Conservation (phyloP, 2,329 filamentous ascomycete species). For the Nannizzia gypsea region DNA sequence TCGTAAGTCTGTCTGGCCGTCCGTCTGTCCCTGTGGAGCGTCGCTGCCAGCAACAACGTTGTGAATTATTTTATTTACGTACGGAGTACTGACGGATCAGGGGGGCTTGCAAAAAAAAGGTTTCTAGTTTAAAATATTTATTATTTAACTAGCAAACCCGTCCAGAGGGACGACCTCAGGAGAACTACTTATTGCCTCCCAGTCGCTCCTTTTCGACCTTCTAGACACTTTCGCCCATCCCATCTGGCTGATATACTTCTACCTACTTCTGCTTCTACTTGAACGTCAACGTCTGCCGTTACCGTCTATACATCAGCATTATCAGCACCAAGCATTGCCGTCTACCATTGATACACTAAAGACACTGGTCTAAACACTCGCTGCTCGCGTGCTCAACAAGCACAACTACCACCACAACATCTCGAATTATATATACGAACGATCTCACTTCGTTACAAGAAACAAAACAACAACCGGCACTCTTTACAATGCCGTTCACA, state of each 20-base stretch:
- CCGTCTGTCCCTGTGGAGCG: not conserved
- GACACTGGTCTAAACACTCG: not conserved
- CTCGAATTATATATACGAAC: not conserved
- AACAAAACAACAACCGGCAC: not conserved
- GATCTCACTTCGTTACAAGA: not conserved
- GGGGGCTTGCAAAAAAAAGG: not conserved
- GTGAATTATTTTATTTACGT: not conserved
- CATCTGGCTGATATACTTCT: no score
- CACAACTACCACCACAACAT: not conserved
- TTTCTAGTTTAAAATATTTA: not conserved
- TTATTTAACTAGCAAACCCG: not conserved
- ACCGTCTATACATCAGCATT: not conserved
- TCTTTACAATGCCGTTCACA: conserved; percentile 5
- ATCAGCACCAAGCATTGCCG: not conserved
- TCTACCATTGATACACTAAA: not conserved
- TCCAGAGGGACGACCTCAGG: not conserved
- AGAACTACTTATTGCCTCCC: not conserved
- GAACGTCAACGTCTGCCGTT: not conserved
- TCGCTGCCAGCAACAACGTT: not conserved
- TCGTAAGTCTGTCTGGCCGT: not conserved
- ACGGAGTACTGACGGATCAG: not conserved
- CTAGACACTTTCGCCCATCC: not conserved
- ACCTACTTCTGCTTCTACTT: not conserved
- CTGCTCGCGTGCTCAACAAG: not conserved
- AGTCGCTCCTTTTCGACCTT: not conserved